phyloP scores from a whole-genome alignment of 2,329 filamentous ascomycete genomes.

The Dactylellina cionopaga region DNA sequence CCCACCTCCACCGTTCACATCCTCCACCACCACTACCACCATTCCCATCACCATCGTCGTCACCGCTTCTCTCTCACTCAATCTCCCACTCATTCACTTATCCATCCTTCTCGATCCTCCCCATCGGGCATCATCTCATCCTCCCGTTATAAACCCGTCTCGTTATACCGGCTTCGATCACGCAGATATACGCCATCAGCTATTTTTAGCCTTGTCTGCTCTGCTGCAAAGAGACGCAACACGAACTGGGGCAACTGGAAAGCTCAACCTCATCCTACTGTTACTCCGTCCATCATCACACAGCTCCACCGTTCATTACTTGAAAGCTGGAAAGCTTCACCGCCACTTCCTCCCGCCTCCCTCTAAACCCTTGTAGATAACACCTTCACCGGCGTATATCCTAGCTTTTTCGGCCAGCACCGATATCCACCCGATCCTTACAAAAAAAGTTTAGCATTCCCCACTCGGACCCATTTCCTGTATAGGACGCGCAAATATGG shows the following conservation, averaged over 20 bases:
- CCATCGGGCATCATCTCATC: background rate
- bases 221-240: constrained; percentile 4
- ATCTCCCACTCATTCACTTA: no score
- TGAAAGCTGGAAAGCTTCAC: constrained; percentile 4
- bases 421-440: background rate
- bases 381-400: background rate
- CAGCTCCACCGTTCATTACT: background rate
- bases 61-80: background rate
- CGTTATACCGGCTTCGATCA: no score
- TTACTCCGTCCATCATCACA: background rate
- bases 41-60: background rate
- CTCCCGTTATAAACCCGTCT: background rate
- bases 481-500: constrained; percentile 40
- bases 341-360: constrained; percentile 9
- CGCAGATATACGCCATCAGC: background rate
- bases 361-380: background rate
- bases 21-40: background rate
- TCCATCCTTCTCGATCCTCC: background rate
- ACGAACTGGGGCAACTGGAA: constrained; percentile 17
- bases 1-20: background rate
- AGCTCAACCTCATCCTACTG: constrained; percentile 2
- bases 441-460: constrained; percentile 17
- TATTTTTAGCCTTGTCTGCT: constrained; percentile 3
- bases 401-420: background rate
- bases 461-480: constrained; percentile 11